Evolutionary conservation across 2,329 filamentous ascomycete genomes (phyloP), one percentile per base, ranked within the genome.

Genomic region (Fusarium circinatum): DNA sequence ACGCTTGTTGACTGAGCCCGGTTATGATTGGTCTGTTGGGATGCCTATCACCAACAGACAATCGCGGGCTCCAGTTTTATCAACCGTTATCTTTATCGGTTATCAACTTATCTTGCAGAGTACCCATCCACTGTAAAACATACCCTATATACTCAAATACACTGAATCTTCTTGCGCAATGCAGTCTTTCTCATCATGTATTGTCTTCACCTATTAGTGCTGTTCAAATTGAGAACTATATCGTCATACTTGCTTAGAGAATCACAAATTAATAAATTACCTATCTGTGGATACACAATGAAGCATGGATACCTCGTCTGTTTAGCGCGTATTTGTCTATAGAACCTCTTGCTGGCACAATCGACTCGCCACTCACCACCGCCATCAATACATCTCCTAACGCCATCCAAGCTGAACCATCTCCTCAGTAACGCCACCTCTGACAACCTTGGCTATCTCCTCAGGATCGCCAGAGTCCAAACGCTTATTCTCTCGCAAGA

Each of bases 301-400:
- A n/a, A n/a, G n/a, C n/a, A n/a, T n/a, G n/a, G n/a, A n/a, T n/a
- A n/a, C n/a, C n/a, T n/a, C n/a, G n/a, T n/a, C n/a, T n/a, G n/a
- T n/a, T n/a, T n/a, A n/a, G n/a, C n/a, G n/a, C n/a, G n/a, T n/a
- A n/a, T n/a, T n/a, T n/a, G n/a, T n/a, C n/a, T n/a, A n/a, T n/a
- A n/a, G n/a, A n/a, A n/a, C n/a, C n/a, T n/a, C n/a, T n/a, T n/a
- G n/a, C n/a, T n/a, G n/a, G n/a, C n/a, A n/a, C n/a, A n/a, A n/a
- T n/a, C n/a, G n/a, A n/a, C n/a, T n/a, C n/a, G n/a, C n/a, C n/a
- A n/a, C n/a, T n/a, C n/a, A n/a, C n/a, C n/a, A n/a, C n/a, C n/a
- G n/a, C n/a, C n/a, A n/a, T n/a, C n/a, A n/a, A n/a, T 81, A 85
- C 83, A 85, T 85, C 68, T 85, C 84, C 61, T 85, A 85, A 10